Base-by-base conservation (phyloP, 2,329 filamentous ascomycete genomes). In the Paracoccidioides brasiliensis region DNA sequence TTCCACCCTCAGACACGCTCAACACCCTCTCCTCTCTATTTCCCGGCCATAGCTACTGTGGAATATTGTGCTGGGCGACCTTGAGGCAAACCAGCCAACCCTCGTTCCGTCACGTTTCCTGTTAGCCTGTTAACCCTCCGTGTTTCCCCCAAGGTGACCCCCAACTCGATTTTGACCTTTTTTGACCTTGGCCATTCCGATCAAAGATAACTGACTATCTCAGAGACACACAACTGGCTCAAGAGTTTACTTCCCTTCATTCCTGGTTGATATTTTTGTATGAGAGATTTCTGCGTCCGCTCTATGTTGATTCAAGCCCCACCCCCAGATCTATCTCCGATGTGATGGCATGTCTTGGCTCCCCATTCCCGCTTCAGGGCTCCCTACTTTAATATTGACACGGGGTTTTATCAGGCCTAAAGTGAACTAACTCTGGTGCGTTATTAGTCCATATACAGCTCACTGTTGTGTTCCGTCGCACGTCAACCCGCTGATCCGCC, bases 301-400 rank as follows among this genome's bases (percentile, higher is more conserved):
- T 51, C 30, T 40, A 10, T 3, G n/a, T 52, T 42, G 10, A 22
- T 22, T 8, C 28, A 35, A 28, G 5, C 14, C 32, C 30, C 1
- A 4, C 45, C 14, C 10, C 22, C 43, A n/a, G 22, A 3, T 14
- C 43, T 4, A 51, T 38, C 15, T 51, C 37, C 22, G 49, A 15
- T 51, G n/a, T 51, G 49, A 35, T 40, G 49, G 49, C 37, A 15
- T 28, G 10, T 46, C 52, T 54, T 45, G 52, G 41, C 43, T 53
- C 43, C 50, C 51, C 49, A 56, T 43, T 49, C 46, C 22, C 8
- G n/a, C 46, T 38, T 46, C 22, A n/a, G 5, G 33, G 9, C 22
- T n/a, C 28, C n/a, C 46, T 7, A 33, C 3, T 3, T 15, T 9
- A 8, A 6, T 38, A 9, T 37, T 15, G 15, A n/a, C 9, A 4